Evolutionary conservation across 208 protist genomes (phyloP).

Genomic region (Tritrichomonas musculus): DNA sequence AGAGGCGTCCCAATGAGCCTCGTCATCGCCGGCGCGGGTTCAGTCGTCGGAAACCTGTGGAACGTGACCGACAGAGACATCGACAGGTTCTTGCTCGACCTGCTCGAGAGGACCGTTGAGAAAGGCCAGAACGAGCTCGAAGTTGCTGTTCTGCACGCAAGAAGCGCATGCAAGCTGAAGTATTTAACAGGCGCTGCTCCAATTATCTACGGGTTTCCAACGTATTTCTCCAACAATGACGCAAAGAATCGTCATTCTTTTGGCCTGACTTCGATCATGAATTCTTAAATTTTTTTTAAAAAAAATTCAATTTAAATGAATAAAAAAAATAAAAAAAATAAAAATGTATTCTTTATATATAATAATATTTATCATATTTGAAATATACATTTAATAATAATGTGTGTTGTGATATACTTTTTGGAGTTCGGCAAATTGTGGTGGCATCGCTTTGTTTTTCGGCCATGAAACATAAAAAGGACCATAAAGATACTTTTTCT

Average conservation of each 20-base stretch:
- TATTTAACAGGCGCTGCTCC: slow-evolving; percentile 22
- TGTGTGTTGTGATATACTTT: background rate
- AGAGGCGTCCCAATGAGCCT: background rate
- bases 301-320: too few relatives aligned
- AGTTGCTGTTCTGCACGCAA: background rate
- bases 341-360: too few relatives aligned
- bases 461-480: background rate
- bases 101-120: background rate
- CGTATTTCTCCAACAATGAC: background rate
- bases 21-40: background rate
- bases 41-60: background rate
- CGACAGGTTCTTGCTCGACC: background rate
- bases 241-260: too few relatives aligned
- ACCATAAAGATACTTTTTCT: background rate
- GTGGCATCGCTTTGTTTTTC: background rate
- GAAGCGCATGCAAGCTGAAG: background rate
- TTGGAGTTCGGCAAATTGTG: background rate
- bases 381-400: too few relatives aligned
- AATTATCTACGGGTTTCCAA: slow-evolving; percentile 31
- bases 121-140: background rate
- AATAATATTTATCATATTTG: too few relatives aligned
- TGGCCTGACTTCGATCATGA: too few relatives aligned
- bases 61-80: slow-evolving; percentile 33
- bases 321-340: too few relatives aligned
- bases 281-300: too few relatives aligned